A percentile compares a stretch with the other conserved stretches of the same genome.
phyloP scores from a whole-genome alignment of 257 asterid genomes.

The Solanum pinnatisectum region DNA sequence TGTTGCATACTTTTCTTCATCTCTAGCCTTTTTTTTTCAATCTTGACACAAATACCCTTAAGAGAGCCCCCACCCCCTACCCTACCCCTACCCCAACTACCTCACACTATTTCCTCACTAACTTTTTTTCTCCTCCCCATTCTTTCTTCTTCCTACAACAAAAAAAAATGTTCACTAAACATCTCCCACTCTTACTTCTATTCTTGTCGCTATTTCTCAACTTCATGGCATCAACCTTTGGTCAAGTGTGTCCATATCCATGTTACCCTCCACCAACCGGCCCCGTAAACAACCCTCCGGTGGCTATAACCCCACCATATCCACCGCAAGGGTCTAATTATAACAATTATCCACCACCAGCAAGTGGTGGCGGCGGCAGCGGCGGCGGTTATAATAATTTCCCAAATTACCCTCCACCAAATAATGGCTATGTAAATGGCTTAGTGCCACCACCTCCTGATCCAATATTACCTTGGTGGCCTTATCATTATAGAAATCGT shows the following conservation, averaged over 20 bases:
- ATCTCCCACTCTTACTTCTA: slow-evolving; percentile 16
- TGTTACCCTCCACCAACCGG: slow-evolving; percentile 86
- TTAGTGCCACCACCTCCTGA: slow-evolving; percentile 71
- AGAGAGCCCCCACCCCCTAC: not conserved
- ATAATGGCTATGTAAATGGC: slow-evolving; percentile 23
- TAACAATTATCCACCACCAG: slow-evolving; percentile 19
- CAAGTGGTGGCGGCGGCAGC: not conserved
- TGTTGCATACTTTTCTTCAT: not conserved
- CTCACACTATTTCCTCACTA: not conserved
- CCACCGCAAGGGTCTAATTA: slow-evolving; percentile 11
- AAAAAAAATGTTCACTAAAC: slow-evolving; percentile 5
- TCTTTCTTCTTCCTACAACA: not conserved
- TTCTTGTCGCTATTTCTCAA: slow-evolving; percentile 19
- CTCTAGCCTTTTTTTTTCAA: not conserved
- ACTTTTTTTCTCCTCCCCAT: not conserved
- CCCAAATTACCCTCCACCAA: slow-evolving; percentile 13
- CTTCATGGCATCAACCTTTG: slow-evolving; percentile 21
- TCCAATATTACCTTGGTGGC: slow-evolving; percentile 70
- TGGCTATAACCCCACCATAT: slow-evolving; percentile 28
- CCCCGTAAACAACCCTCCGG: slow-evolving; percentile 46
- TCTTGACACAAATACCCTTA: not conserved
- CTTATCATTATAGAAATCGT: slow-evolving; percentile 57
- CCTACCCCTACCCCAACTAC: not conserved
- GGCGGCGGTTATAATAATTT: not conserved
- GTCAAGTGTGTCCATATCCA: slow-evolving; percentile 86